These are phyloP conservation scores for Cladosporium sp. DNA, from an alignment of 2,329 filamentous ascomycete species.

Conservation along the genomic window DNA sequence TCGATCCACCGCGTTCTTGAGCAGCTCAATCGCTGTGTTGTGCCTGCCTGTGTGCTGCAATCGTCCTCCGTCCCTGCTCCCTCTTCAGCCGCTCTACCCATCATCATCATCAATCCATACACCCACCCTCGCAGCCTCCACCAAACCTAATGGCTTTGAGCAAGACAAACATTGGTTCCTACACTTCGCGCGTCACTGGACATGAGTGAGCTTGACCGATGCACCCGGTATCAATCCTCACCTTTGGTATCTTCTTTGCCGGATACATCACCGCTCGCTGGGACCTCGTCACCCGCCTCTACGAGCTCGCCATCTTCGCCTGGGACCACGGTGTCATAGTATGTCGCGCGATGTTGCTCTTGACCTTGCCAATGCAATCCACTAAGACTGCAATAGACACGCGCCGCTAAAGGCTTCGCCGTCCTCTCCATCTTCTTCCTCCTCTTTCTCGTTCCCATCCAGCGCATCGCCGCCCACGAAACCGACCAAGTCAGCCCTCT, in stretches of 20 bases:
- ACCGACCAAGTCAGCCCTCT: constrained; percentile 64
- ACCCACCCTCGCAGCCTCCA: no score
- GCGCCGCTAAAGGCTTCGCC: constrained; percentile 79
- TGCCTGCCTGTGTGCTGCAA: no score
- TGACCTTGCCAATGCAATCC: not conserved
- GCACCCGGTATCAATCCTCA: constrained; percentile 97
- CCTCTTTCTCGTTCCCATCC: constrained; percentile 76
- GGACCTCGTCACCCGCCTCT: constrained; percentile 94
- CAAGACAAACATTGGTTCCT: not conserved
- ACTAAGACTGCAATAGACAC: constrained; percentile 53
- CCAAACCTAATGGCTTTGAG: constrained; percentile 4
- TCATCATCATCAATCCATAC: no score
- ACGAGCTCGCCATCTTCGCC: constrained; percentile 95
- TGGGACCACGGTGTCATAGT: constrained; percentile 99
- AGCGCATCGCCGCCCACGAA: constrained; percentile 76
- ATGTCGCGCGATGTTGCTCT: constrained; percentile 19
- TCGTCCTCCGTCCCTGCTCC: no score
- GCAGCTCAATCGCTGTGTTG: no score
- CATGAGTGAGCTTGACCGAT: constrained; percentile 45
- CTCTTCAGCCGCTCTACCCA: no score
- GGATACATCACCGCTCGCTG: constrained; percentile 99
- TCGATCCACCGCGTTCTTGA: no score
- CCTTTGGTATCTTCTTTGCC: constrained; percentile 97
- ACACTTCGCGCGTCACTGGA: constrained; percentile 5
- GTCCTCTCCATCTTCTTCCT: constrained; percentile 82